A percentile compares a stretch with the other conserved stretches of the same genome.
These are phyloP conservation scores for Plasmodium coatneyi DNA, from an alignment of 169 alveolate species.

Conservation along the genomic window DNA sequence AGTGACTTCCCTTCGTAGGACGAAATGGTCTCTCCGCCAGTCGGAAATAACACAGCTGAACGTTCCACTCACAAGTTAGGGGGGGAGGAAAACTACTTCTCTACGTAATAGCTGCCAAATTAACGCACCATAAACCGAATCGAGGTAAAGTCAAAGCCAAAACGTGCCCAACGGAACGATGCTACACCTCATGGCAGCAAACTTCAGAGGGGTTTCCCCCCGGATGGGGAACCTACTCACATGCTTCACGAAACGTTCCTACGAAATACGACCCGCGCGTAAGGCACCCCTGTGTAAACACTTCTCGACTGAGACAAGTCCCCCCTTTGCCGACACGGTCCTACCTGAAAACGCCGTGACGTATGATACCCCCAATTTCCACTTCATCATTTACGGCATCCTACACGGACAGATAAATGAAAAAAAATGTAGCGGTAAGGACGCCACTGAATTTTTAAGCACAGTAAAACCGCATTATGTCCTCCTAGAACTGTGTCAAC, in stretches of 20 bases:
- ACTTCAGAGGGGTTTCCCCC: background rate
- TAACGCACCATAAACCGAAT: no score
- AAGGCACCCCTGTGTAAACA: background rate
- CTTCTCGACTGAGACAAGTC: background rate
- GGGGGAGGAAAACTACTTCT: background rate
- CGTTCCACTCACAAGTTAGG: background rate
- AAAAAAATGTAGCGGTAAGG: slow-evolving; percentile 52
- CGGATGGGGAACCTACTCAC: background rate
- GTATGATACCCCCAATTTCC: slow-evolving; percentile 16
- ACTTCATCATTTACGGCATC: slow-evolving; percentile 58
- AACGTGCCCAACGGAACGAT: background rate
- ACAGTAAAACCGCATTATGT: slow-evolving; percentile 39
- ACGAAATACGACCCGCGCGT: background rate
- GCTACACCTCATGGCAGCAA: background rate
- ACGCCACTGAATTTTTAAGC: slow-evolving; percentile 12
- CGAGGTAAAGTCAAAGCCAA: background rate
- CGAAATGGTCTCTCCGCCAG: background rate
- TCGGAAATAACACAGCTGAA: background rate
- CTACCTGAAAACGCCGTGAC: slow-evolving; percentile 18
- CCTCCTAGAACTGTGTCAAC: slow-evolving; percentile 51
- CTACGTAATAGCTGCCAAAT: background rate
- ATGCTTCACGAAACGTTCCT: background rate
- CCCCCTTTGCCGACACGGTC: background rate
- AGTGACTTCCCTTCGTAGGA: background rate
- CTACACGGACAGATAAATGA: slow-evolving; percentile 54